Evolutionary conservation across 2,329 filamentous ascomycete species (phyloP).

Genomic region (Diaporthe citrichinensis): DNA sequence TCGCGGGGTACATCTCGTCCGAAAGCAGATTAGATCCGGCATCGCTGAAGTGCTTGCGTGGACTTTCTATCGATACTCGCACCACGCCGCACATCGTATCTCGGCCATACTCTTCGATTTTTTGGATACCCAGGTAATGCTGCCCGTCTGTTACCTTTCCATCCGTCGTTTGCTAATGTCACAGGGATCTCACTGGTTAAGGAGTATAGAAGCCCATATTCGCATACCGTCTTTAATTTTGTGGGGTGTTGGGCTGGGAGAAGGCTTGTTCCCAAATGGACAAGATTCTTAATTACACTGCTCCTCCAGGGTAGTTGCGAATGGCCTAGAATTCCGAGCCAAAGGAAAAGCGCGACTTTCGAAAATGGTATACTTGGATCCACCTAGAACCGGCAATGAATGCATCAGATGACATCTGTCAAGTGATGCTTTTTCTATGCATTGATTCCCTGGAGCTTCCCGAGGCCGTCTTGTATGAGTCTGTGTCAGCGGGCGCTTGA

Average conservation of each 20-base stretch:
- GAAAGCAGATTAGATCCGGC: not conserved
- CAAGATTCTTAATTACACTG: not conserved
- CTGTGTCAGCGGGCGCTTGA: too few relatives aligned
- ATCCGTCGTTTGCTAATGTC: too few relatives aligned
- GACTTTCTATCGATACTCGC: not conserved
- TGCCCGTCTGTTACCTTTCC: not conserved
- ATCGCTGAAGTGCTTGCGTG: not conserved
- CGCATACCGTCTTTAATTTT: too few relatives aligned
- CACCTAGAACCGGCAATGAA: not conserved
- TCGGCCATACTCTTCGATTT: not conserved
- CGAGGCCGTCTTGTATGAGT: not conserved
- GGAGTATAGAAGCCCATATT: not conserved
- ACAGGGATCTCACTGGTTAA: not conserved
- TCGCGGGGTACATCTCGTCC: not conserved
- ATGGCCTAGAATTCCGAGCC: not conserved
- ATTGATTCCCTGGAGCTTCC: not conserved
- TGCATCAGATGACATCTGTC: constrained; percentile 10
- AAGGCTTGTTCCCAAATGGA: too few relatives aligned
- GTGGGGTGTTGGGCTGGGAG: not conserved
- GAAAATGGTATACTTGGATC: not conserved
- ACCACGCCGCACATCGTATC: not conserved
- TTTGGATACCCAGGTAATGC: too few relatives aligned
- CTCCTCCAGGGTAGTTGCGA: too few relatives aligned
- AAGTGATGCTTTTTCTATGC: not conserved
- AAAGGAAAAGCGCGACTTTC: not conserved